Evolutionary conservation across 2,329 filamentous ascomycete species (phyloP).

Genomic region (Mycogone perniciosa): DNA sequence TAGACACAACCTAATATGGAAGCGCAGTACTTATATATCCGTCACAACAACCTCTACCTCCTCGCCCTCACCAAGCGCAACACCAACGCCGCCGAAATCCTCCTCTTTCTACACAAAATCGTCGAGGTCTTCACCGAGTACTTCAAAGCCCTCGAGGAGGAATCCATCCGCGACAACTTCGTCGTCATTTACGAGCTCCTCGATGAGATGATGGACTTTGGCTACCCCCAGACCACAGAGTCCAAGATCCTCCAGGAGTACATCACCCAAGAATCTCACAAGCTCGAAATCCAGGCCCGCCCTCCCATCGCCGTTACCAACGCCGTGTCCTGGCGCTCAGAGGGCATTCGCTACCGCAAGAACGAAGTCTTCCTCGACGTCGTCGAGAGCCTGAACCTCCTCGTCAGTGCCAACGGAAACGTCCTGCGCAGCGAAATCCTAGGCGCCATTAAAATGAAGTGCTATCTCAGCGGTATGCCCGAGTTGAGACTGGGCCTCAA

Average conservation of each 20-base stretch:
- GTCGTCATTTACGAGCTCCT: slow-evolving; percentile 98
- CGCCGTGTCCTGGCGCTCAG: slow-evolving; percentile 94
- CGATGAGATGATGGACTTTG: slow-evolving; percentile 99
- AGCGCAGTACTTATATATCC: slow-evolving; percentile 89
- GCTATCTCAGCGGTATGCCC: slow-evolving; percentile 96
- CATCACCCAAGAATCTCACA: slow-evolving; percentile 98
- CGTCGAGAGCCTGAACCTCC: slow-evolving; percentile 89
- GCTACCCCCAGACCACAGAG: slow-evolving; percentile 97
- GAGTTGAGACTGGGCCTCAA: slow-evolving; percentile 90
- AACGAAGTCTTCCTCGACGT: slow-evolving; percentile 99
- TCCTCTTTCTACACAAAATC: slow-evolving; percentile 95
- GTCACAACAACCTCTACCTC: slow-evolving; percentile 98
- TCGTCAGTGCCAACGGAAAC: slow-evolving; percentile 91
- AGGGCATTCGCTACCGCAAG: slow-evolving; percentile 97
- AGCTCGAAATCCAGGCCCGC: slow-evolving; percentile 91
- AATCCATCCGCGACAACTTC: slow-evolving; percentile 98
- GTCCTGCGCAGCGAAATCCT: slow-evolving; percentile 94
- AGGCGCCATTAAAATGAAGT: slow-evolving; percentile 99
- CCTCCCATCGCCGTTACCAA: slow-evolving; percentile 98
- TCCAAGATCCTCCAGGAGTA: slow-evolving; percentile 98
- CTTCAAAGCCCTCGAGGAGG: slow-evolving; percentile 98
- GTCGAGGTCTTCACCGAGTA: slow-evolving; percentile 99
- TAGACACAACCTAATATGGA: background rate
- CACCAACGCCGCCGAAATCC: slow-evolving; percentile 96
- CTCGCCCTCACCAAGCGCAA: slow-evolving; percentile 97